Evolutionary conservation across 768 basidiomycete genomes (phyloP), one percentile per base, ranked within the genome.

Genomic region (Tricholoma furcatifolium): DNA sequence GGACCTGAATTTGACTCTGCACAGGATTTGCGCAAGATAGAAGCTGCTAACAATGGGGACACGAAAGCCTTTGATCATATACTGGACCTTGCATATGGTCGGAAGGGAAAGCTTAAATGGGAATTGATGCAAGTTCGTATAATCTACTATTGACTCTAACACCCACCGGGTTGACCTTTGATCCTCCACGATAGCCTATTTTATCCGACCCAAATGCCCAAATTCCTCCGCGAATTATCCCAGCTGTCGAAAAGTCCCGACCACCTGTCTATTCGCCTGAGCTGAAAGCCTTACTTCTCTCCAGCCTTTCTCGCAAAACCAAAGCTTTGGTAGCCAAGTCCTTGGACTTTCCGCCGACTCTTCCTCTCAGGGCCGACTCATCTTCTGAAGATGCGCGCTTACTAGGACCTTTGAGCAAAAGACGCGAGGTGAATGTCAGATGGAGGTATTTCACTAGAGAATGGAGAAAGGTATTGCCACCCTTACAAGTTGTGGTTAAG

Each of bases 81-180:
- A 24, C 70, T 93, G 15, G 79, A 85, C 57, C 60, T 84, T 24
- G 90, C 90, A 23, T 93, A 91, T 67, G 90, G 89, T 27, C 76
- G 90, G 53, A 82, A 80, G 58, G 90, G 90, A 20, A 85, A 79
- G 62, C 67, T 93, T 14, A 81, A 75, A 60, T 78, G 80, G 70
- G 87, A 91, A 60, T 66, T 91, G 39, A 70, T 91, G 67, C 66
- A 84, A 72, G 90, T 89, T 58, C 56, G 73, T 60, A 41, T 36
- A 47, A n/a, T n/a, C 15, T 35, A 23, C 41, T 18, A 42, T 41
- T 15, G 7, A 43, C 6, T 14, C 43, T 32, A 18, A 6, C 31
- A 24, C 21, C 20, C 32, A 10, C 24, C 41, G 36, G 30, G 24
- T 39, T 23, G 31, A 43, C 17, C 42, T 51, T 43, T 12, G 20